Conservation (phyloP, 768 basidiomycete genomes). For the Asterophora parasitica region DNA sequence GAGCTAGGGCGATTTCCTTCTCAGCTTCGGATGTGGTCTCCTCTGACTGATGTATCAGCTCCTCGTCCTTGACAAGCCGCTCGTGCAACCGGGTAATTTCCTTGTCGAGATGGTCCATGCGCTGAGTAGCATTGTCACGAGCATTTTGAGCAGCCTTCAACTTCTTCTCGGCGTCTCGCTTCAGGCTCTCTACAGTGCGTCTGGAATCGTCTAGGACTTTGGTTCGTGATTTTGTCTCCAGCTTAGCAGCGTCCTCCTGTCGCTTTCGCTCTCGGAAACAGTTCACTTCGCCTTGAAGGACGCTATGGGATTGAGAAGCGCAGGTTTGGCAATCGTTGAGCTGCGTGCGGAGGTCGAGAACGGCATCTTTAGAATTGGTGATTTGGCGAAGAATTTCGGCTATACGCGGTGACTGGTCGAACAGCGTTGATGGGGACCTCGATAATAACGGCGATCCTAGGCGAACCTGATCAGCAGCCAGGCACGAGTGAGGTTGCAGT, state of each 20-base stretch:
- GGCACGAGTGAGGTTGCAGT: slow-evolving; percentile 23
- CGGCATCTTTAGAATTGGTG: slow-evolving; percentile 50
- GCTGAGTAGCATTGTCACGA: slow-evolving; percentile 57
- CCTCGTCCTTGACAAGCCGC: slow-evolving; percentile 51
- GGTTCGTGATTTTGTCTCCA: slow-evolving; percentile 77
- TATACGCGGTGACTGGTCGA: slow-evolving; percentile 67
- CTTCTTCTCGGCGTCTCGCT: slow-evolving; percentile 85
- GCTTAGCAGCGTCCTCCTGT: slow-evolving; percentile 73
- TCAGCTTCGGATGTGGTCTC: slow-evolving; percentile 45
- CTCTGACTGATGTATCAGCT: slow-evolving; percentile 42
- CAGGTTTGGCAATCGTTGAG: slow-evolving; percentile 54
- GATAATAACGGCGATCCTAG: slow-evolving; percentile 28
- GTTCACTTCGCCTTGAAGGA: slow-evolving; percentile 71
- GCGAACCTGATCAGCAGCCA: slow-evolving; percentile 24
- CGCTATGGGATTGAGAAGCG: slow-evolving; percentile 54
- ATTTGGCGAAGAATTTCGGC: slow-evolving; percentile 77
- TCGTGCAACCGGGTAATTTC: slow-evolving; percentile 56
- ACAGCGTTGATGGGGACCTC: slow-evolving; percentile 37
- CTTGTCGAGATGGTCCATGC: slow-evolving; percentile 54
- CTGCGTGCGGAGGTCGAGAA: slow-evolving; percentile 67
- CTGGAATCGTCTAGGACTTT: slow-evolving; percentile 85
- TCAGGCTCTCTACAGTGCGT: slow-evolving; percentile 73
- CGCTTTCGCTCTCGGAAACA: slow-evolving; percentile 70
- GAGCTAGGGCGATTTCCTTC: slow-evolving; percentile 44
- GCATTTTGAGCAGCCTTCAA: slow-evolving; percentile 63